Evolutionary conservation across 1,284 basidiomycete genomes (phyloP), one percentile per base, ranked within the genome.

Genomic region (Rhodotorula mucilaginosa): DNA sequence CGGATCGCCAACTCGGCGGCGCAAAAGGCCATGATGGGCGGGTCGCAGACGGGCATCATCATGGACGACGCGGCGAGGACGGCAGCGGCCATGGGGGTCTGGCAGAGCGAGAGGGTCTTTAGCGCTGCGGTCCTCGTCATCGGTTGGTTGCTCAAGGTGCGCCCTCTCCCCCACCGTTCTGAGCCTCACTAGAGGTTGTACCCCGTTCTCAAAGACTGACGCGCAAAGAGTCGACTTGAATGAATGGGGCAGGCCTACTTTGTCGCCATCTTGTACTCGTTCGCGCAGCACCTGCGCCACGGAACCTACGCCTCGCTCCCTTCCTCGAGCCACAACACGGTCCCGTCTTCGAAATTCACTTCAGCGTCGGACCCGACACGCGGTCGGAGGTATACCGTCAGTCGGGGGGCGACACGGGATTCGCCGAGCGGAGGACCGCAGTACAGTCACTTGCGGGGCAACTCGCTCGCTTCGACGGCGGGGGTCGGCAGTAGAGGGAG

Each of bases 91-190:
- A 86, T 87, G 81, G 83, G 83, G 13, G 88, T 98, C 47, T 99
- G 96, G 96, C 87, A 89, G 73, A 85, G 90, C 67, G 96, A 99
- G 84, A 93, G 94, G 80, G 89, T 88, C 2, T 86, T 88, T 21
- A 91, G 92, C 1, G 88, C 88, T 0, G 82, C 85, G 1, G 89
- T 97, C 58, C 88, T 99, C 67, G 81, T 90, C 23, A 68, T 90
- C 2, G 91, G 93, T 12, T 99, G 94, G 92, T 74, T 93, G 23
- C 83, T 88, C 78, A 99, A 99, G 88, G 95, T 95, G 76, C 73
- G 87, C 81, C 19, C 3, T 16, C 26, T 18, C 26, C 46, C 48
- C 46, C 23, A 21, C 15, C 15, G 18, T 44, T 39, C 34, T 34
- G 34, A 34, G 34, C 5, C 34, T 34, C 8, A 5, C 34, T 34